Evolutionary conservation across 2,329 filamentous ascomycete species (phyloP).

Genomic region (Cladophialophora psammophila): DNA sequence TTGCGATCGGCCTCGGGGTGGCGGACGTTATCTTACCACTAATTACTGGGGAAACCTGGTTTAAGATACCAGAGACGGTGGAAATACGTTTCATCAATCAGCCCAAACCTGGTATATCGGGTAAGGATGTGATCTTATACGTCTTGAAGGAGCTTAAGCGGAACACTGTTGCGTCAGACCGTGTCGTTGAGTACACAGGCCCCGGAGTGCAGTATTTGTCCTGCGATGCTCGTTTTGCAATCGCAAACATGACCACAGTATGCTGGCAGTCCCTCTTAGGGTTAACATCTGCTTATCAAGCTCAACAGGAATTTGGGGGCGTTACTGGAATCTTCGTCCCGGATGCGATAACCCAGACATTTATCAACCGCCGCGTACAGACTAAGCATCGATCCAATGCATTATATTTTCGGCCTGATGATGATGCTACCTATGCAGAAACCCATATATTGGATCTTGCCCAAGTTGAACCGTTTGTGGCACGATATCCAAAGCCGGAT

Average conservation of each 20-base stretch:
- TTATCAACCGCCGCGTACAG: too few relatives aligned
- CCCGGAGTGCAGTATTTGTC: constrained; percentile 50
- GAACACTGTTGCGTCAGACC: constrained; percentile 55
- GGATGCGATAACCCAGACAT: constrained; percentile 49
- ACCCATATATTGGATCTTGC: constrained; percentile 53
- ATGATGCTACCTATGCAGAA: constrained; percentile 50
- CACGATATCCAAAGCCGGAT: constrained; percentile 53
- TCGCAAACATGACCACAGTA: constrained; percentile 56
- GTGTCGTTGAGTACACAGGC: constrained; percentile 56
- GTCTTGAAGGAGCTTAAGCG: constrained; percentile 53
- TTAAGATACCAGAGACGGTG: constrained; percentile 54
- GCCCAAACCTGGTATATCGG: constrained; percentile 49
- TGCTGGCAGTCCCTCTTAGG: neutral
- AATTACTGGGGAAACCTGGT: constrained; percentile 58
- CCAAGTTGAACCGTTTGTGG: constrained; percentile 49
- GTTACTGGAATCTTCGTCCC: constrained; percentile 54
- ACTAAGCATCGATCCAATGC: constrained; percentile 41
- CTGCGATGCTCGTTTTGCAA: constrained; percentile 56
- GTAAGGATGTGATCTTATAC: constrained; percentile 57
- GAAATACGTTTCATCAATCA: constrained; percentile 50
- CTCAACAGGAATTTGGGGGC: constrained; percentile 54
- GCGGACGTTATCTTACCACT: constrained; percentile 56
- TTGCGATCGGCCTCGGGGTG: constrained; percentile 55
- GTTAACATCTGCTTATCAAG: too few relatives aligned
- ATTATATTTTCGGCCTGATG: constrained; percentile 52